Evolutionary conservation across 192 early-diverging fungal genomes (phyloP), one percentile per base, ranked within the genome.

Genomic region (Backusella sp.): DNA sequence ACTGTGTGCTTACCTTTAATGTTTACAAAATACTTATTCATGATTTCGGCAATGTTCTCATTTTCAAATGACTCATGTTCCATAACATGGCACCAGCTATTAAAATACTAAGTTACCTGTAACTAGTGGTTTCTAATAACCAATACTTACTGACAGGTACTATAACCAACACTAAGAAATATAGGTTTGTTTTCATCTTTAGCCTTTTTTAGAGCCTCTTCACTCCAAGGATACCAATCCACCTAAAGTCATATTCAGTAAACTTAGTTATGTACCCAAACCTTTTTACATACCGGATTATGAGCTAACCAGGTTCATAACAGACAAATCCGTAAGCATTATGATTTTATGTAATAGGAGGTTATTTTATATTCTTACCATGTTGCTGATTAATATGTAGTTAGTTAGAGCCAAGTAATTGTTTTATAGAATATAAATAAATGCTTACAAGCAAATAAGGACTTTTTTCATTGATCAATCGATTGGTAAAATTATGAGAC

Each of bases 141-240:
- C 17, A 66, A 42, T 41, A 81, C 76, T 74, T 79, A 85, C 81
- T 91, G 89, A 77, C 89, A 91, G 26, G 90, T 90, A 39, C 87
- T 88, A 74, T 92, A 92, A 42, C 90, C 90, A 17, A 92, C 83
- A 73, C 88, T 90, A 14, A 92, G 73, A 68, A 92, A 87, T 36
- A 92, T 91, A 12, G 85, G 84, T 74, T 88, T 91, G 62, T 88
- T 83, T 72, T 88, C 82, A n/a, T 79, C 35, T 36, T 74, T 69
- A 11, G 90, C 88, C 42, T 82, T 83, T 23, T 78, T 66, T 65
- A 92, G 90, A 8, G 90, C 90, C 73, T 90, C 88, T 73, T 88
- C 72, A 8, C 88, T 82, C 90, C 90, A 92, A 36, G 90, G 88
- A 77, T 88, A 90, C 90, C 90, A 92, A 74, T 92, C 89, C 12